phyloP scores from a whole-genome alignment of 1,284 basidiomycete genomes.

The Amylostereum chailletii region DNA sequence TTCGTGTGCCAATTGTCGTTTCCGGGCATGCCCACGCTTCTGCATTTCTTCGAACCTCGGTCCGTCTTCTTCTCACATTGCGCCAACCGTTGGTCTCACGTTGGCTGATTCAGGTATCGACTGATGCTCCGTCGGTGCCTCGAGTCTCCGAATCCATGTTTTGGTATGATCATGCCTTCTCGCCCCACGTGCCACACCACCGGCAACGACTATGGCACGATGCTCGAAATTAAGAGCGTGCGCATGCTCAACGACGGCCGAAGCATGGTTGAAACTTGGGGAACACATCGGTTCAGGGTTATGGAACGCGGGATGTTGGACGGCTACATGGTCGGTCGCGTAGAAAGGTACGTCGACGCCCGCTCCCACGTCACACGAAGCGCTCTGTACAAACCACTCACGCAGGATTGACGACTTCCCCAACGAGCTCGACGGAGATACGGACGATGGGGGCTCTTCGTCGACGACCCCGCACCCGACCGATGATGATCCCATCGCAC shows the following conservation, averaged over 20 bases:
- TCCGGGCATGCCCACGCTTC: slow-evolving; percentile 80
- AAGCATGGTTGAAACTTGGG: slow-evolving; percentile 83
- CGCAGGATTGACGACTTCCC: slow-evolving; percentile 44
- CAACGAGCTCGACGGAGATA: slow-evolving; percentile 33
- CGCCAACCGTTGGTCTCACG: background rate
- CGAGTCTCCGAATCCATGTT: slow-evolving; percentile 62
- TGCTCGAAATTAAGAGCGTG: slow-evolving; percentile 83
- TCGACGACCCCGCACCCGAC: slow-evolving; percentile 22
- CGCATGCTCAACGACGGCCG: slow-evolving; percentile 87
- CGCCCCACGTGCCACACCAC: slow-evolving; percentile 24
- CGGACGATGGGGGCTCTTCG: slow-evolving; percentile 15
- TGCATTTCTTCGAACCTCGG: slow-evolving; percentile 91
- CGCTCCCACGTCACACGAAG: background rate
- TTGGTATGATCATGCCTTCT: slow-evolving; percentile 85
- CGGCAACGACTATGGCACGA: slow-evolving; percentile 82
- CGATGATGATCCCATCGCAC: too few species aligned
- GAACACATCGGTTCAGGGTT: slow-evolving; percentile 78
- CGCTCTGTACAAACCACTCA: background rate
- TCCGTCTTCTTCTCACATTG: slow-evolving; percentile 13
- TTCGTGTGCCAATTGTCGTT: slow-evolving; percentile 88
- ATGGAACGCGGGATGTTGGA: slow-evolving; percentile 77
- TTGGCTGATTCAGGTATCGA: slow-evolving; percentile 44
- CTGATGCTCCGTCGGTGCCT: slow-evolving; percentile 92
- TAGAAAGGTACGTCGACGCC: slow-evolving; percentile 45
- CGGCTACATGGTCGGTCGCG: slow-evolving; percentile 82